Evolutionary conservation across 768 basidiomycete genomes (phyloP).

Genomic region (Cystofilobasidium bisporidii): DNA sequence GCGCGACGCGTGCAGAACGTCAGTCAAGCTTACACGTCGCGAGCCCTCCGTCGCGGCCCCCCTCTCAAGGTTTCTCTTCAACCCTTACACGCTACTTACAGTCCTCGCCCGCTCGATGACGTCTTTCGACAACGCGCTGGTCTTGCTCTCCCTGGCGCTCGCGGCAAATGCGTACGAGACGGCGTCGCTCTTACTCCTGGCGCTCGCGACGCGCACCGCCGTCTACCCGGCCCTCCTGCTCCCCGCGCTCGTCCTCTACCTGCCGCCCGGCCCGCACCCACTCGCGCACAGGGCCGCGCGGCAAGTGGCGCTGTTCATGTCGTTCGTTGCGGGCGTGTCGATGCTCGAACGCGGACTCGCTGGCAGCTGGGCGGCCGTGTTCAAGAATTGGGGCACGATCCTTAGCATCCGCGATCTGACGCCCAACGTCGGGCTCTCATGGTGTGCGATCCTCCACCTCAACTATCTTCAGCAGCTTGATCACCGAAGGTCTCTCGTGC

Average conservation of each 20-base stretch:
- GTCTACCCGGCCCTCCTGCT: slow-evolving; percentile 61
- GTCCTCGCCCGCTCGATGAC: slow-evolving; percentile 74
- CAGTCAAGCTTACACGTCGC: too few species aligned
- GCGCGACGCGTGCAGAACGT: too few species aligned
- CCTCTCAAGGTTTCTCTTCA: slow-evolving; percentile 62
- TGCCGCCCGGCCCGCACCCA: slow-evolving; percentile 41
- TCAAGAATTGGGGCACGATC: slow-evolving; percentile 4
- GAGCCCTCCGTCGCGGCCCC: too few species aligned
- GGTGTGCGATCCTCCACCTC: slow-evolving; percentile 13
- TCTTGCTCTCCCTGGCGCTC: slow-evolving; percentile 58
- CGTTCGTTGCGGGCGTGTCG: neutral
- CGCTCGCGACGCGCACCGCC: slow-evolving; percentile 62
- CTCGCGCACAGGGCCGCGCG: neutral
- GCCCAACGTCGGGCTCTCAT: slow-evolving; percentile 63
- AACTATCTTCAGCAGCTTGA: too few species aligned
- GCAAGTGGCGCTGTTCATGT: neutral
- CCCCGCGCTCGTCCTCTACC: slow-evolving; percentile 56
- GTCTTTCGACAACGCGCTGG: slow-evolving; percentile 64
- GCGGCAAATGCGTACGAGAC: slow-evolving; percentile 40
- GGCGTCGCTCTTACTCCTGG: slow-evolving; percentile 55
- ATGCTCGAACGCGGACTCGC: neutral
- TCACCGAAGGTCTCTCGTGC: too few species aligned
- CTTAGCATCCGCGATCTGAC: slow-evolving; percentile 76
- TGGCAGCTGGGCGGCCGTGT: slow-evolving; percentile 15
- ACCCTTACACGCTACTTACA: slow-evolving; percentile 76